A percentile compares a stretch with the other conserved stretches of the same genome.
phyloP scores from a whole-genome alignment of 2,329 filamentous ascomycete species.

The Alternaria brassicae region DNA sequence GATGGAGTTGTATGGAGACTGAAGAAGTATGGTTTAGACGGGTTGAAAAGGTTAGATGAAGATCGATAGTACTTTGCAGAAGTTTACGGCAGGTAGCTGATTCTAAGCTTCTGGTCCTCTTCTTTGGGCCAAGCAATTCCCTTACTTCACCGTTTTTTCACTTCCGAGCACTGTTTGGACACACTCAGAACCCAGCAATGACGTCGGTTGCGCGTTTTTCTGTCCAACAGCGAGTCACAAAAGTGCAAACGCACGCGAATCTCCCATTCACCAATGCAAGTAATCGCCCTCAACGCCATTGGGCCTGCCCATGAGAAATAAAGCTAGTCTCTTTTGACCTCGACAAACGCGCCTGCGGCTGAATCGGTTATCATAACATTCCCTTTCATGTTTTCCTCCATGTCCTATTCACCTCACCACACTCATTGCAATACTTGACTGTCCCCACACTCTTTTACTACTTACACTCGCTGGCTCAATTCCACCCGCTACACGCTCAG shows the following conservation, averaged over 20 bases:
- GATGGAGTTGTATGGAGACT: slow-evolving; percentile 41
- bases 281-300: slow-evolving; percentile 8
- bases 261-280: slow-evolving; percentile 11
- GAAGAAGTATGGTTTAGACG: background rate
- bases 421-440: slow-evolving; percentile 6
- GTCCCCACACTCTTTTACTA: slow-evolving; percentile 1
- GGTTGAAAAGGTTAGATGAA: background rate
- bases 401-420: slow-evolving; percentile 3
- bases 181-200: background rate
- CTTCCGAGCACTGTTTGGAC: background rate
- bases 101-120: background rate
- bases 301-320: background rate
- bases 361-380: slow-evolving; percentile 8
- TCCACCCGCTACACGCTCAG: background rate
- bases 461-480: background rate
- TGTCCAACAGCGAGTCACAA: slow-evolving; percentile 7
- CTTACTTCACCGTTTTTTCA: background rate
- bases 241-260: slow-evolving; percentile 16
- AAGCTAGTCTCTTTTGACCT: slow-evolving; percentile 9
- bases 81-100: background rate
- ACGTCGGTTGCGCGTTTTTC: background rate
- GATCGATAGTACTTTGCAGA: background rate
- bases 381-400: background rate
- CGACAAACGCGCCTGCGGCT: background rate
- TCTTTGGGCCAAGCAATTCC: background rate